Base-by-base conservation (phyloP, 73 alveolate species). In the Blepharisma japonicum region DNA sequence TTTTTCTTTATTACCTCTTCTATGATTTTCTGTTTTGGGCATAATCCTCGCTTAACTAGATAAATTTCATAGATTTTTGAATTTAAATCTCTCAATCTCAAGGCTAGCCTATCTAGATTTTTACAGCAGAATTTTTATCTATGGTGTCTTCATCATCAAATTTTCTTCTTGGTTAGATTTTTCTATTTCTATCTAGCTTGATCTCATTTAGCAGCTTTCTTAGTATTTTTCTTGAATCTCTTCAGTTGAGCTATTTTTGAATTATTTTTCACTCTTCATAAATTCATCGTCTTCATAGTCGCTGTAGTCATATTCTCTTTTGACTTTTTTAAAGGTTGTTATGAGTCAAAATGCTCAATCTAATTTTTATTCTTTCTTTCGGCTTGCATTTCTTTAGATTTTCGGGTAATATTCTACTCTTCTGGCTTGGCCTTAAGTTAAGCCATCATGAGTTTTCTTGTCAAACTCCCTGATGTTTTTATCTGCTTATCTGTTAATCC, bases 61-160 rank as follows among this genome's bases (percentile, higher is more conserved):
- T 67, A 68, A 80, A 82, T 82, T 54, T 82, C 81, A 6, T 85
- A 85, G 3, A 85, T 85, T 27, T 80, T 87, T 25, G 21, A 32
- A 8, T 80, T 80, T 6, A 80, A 71, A 42, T 85, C 80, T 9
- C 38, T 55, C 6, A 85, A 27, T 45, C 72, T 27, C n/a, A 39
- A 25, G 0, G 54, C 77, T 6, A 85, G 50, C 23, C 53, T 70
- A 42, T 80, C 55, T 39, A 68, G 47, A n/a, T 42, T 55, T 20
- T 81, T 77, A 25, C 38, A n/a, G 42, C 74, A 6, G 70, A 55
- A 48, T 71, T 85, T 39, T 81, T 76, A 0, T 85, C 92, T 5
- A 85, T 68, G 42, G 48, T 72, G 56, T 79, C 85, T 50, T 56
- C 85, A 66, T 47, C 86, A 9, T 39, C 83, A 8, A 18, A 51